A percentile compares a stretch with the other conserved stretches of the same genome.
Conservation (phyloP, 169 alveolate genomes). For the Plasmodium vivax region DNA sequence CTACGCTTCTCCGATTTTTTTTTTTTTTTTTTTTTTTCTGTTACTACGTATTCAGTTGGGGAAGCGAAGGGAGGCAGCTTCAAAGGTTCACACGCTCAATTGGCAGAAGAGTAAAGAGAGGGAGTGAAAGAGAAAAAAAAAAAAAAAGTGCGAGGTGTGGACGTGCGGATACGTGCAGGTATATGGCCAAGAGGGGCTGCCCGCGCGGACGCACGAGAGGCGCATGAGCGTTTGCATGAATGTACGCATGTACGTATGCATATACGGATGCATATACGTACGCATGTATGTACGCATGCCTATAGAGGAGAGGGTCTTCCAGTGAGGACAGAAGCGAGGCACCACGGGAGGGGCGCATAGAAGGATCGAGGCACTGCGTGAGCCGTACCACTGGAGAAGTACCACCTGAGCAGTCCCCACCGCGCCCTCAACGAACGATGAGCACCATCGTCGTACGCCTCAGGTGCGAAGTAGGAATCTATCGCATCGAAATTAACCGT, state of each 20-base stretch:
- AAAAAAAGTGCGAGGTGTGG: not conserved
- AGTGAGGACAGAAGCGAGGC: not conserved
- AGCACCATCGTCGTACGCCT: constrained; percentile 33
- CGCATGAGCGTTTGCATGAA: not conserved
- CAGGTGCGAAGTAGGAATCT: constrained; percentile 24
- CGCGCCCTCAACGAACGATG: not conserved
- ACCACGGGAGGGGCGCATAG: not conserved
- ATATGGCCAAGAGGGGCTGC: not conserved
- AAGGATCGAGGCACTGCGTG: not conserved
- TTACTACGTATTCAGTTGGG: not conserved
- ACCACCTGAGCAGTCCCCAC: not conserved
- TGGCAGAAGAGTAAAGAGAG: not conserved
- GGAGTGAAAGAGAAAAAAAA: not conserved
- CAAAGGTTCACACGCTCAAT: not conserved
- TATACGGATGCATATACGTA: no score
- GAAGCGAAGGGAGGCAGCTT: not conserved
- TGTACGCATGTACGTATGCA: not conserved
- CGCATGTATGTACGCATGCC: not conserved
- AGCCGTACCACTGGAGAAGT: not conserved
- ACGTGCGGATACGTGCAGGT: not conserved
- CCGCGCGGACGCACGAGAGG: not conserved
- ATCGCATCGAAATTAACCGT: constrained; percentile 27
- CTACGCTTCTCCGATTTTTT: not conserved
- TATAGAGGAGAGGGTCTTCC: not conserved
- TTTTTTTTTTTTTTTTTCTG: not conserved